Evolutionary conservation across 306 rosid species (phyloP).

Genomic region (Cercis canadensis): DNA sequence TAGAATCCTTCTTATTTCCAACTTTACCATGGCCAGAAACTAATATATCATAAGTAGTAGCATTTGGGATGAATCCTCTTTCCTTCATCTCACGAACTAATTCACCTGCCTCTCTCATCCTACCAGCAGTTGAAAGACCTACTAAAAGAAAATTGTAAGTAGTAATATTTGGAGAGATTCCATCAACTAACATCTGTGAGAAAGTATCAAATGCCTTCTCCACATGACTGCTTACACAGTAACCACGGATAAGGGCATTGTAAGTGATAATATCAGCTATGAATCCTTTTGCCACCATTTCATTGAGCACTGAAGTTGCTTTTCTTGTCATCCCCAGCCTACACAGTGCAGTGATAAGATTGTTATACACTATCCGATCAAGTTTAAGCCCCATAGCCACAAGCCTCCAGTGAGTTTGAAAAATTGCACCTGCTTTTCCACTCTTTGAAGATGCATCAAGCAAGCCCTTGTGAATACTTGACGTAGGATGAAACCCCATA

Average conservation of each 20-base stretch:
- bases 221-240: conserved; percentile 69
- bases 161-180: conserved; percentile 70
- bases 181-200: conserved; percentile 63
- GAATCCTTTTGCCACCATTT: conserved; percentile 65
- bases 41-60: conserved; percentile 75
- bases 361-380: conserved; percentile 61
- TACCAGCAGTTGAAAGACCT: conserved; percentile 70
- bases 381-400: conserved; percentile 68
- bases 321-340: conserved; percentile 80
- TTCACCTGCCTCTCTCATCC: conserved; percentile 69
- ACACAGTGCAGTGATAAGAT: conserved; percentile 72
- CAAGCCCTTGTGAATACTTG: conserved; percentile 61
- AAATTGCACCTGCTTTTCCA: conserved; percentile 64
- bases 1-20: conserved; percentile 70
- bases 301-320: conserved; percentile 69
- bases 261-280: conserved; percentile 65
- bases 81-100: conserved; percentile 68
- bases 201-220: conserved; percentile 63
- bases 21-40: conserved; percentile 75
- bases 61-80: conserved; percentile 70
- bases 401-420: conserved; percentile 69
- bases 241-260: conserved; percentile 79
- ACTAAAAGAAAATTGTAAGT: conserved; percentile 74
- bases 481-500: conserved; percentile 58
- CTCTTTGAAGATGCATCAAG: conserved; percentile 68